Evolutionary conservation across 768 basidiomycete genomes (phyloP).

Genomic region (Rossbeevera mucosa): DNA sequence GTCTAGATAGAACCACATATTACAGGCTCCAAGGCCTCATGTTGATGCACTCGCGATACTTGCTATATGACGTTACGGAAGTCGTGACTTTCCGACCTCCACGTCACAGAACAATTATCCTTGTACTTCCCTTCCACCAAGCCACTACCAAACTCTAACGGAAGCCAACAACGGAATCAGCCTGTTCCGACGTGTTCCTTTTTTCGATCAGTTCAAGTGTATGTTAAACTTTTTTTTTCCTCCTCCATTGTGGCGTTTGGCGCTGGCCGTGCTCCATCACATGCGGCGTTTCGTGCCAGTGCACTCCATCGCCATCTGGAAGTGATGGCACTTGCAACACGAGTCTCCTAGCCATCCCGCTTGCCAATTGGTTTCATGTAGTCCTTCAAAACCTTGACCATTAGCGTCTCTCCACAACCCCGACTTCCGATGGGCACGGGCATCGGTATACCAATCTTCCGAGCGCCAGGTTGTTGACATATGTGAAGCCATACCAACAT

Average conservation of each 20-base stretch:
- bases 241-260: constrained; percentile 3
- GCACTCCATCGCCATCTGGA: neutral
- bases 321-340: neutral
- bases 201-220: neutral
- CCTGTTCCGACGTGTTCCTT: neutral
- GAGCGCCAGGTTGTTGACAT: constrained; percentile 12
- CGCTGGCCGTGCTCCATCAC: neutral
- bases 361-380: constrained; percentile 4
- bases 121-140: neutral
- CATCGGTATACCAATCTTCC: neutral
- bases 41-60: too few species aligned
- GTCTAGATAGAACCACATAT: too few species aligned
- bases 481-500: constrained; percentile 15
- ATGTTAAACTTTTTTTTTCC: neutral
- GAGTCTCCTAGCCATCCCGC: neutral
- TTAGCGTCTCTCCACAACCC: neutral
- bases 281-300: too few species aligned
- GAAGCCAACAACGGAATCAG: neutral
- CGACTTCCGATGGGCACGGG: neutral
- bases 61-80: too few species aligned
- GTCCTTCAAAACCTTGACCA: neutral
- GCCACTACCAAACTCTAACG: neutral
- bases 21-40: too few species aligned
- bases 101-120: too few species aligned
- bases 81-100: too few species aligned